phyloP scores from a whole-genome alignment of 495 filamentous ascomycete species.

The Cercophora scortea region DNA sequence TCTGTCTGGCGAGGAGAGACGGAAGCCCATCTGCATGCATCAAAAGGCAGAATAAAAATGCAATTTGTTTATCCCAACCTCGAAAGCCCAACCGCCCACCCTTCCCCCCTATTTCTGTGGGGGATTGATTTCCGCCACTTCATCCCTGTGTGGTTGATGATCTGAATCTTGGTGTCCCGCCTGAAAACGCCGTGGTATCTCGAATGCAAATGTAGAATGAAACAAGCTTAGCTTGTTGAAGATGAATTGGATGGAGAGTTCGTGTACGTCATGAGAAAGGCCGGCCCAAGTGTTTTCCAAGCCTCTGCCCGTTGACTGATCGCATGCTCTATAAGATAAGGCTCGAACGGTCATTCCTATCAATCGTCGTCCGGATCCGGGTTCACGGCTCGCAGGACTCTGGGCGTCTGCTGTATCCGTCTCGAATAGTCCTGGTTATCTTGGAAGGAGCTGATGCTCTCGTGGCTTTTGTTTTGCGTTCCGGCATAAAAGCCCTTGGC shows the following conservation, averaged over 20 bases:
- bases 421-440: conserved; percentile 52
- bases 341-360: neutral
- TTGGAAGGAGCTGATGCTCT: conserved; percentile 46
- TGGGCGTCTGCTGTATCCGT: conserved; percentile 25
- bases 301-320: too few relatives aligned
- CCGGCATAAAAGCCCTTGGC: conserved; percentile 37
- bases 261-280: conserved; percentile 15
- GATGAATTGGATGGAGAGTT: conserved; percentile 1
- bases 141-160: neutral
- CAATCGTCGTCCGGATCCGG: conserved; percentile 36
- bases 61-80: too few relatives aligned
- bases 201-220: conserved; percentile 14
- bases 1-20: too few relatives aligned
- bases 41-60: too few relatives aligned
- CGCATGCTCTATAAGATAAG: neutral
- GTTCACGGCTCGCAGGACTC: conserved; percentile 46
- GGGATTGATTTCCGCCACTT: too few relatives aligned
- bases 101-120: too few relatives aligned
- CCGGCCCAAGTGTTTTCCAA: conserved; percentile 1
- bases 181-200: conserved; percentile 25
- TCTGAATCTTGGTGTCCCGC: neutral
- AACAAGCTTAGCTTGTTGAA: conserved; percentile 2
- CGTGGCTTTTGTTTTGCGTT: conserved; percentile 41
- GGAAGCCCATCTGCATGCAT: too few relatives aligned
- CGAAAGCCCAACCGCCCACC: too few relatives aligned